Evolutionary conservation across 192 early-diverging fungal genomes (phyloP).

Genomic region (Martensiomyces pterosporus): DNA sequence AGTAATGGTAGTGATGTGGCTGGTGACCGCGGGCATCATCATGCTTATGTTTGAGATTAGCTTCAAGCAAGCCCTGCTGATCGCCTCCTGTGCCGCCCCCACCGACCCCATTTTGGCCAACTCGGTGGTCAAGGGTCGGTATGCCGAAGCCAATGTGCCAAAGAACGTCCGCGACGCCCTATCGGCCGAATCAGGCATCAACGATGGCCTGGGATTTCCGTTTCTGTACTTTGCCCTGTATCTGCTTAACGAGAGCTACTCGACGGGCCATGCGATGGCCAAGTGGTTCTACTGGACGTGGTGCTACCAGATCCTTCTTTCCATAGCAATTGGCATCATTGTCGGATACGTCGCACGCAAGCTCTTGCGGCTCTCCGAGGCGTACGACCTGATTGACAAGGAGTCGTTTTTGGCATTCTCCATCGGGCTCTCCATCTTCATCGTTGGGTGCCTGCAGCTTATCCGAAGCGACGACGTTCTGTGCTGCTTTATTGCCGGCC

Average conservation of each 20-base stretch:
- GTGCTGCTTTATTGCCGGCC: slow-evolving; percentile 73
- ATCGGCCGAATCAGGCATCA: slow-evolving; percentile 80
- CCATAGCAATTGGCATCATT: slow-evolving; percentile 67
- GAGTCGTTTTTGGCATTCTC: slow-evolving; percentile 81
- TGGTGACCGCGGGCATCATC: slow-evolving; percentile 61
- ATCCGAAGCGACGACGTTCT: slow-evolving; percentile 72
- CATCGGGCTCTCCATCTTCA: slow-evolving; percentile 70
- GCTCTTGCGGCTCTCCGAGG: slow-evolving; percentile 66
- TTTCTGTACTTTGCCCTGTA: slow-evolving; percentile 76
- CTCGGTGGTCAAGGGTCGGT: slow-evolving; percentile 90
- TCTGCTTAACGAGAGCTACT: slow-evolving; percentile 51
- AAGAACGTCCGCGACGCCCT: slow-evolving; percentile 72
- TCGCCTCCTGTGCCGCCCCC: slow-evolving; percentile 82
- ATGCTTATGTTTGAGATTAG: slow-evolving; percentile 48
- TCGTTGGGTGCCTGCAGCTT: slow-evolving; percentile 65
- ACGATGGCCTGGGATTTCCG: slow-evolving; percentile 84
- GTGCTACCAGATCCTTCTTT: slow-evolving; percentile 79
- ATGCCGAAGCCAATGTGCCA: slow-evolving; percentile 89
- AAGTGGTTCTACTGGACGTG: slow-evolving; percentile 79
- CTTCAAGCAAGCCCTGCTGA: slow-evolving; percentile 60
- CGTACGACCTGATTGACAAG: slow-evolving; percentile 81
- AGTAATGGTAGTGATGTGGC: slow-evolving; percentile 82
- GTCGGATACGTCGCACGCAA: slow-evolving; percentile 71
- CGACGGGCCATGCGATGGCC: slow-evolving; percentile 61
- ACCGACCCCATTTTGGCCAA: slow-evolving; percentile 95